These are phyloP conservation scores for Uromyces viciae-fabae DNA, from an alignment of 1,284 basidiomycete genomes.

Conservation along the genomic window DNA sequence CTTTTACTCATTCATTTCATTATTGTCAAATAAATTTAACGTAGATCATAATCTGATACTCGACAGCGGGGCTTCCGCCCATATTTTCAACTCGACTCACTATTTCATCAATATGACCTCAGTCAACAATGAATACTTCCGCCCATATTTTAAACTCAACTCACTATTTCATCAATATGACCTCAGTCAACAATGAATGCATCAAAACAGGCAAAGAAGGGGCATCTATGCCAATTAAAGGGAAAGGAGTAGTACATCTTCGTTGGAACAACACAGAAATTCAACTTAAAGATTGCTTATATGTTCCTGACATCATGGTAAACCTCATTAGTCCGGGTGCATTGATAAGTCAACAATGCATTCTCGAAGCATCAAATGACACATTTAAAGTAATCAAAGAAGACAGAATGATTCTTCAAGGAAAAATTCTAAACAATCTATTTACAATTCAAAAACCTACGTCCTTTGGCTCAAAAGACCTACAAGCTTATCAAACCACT, in stretches of 20 bases:
- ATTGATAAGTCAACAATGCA: not conserved
- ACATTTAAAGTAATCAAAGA: not conserved
- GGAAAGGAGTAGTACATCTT: not conserved
- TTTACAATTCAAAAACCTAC: not conserved
- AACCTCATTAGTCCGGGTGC: not conserved
- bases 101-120: too few relatives aligned
- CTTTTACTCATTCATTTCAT: not conserved
- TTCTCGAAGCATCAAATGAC: not conserved
- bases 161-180: too few relatives aligned
- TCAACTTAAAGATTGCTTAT: not conserved
- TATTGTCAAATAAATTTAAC: too few relatives aligned
- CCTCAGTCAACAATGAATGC: not conserved
- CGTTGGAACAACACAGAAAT: not conserved
- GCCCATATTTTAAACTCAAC: too few relatives aligned
- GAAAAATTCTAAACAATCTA: not conserved
- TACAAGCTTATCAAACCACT: not conserved
- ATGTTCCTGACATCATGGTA: not conserved
- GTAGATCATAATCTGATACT: not conserved
- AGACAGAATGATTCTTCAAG: not conserved
- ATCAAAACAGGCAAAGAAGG: not conserved
- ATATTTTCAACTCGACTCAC: constrained; percentile 9
- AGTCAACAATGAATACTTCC: too few relatives aligned
- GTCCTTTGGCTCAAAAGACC: not conserved
- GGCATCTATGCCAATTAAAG: not conserved
- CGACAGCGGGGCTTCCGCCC: not conserved